phyloP scores from a whole-genome alignment of 768 basidiomycete species.

The Mycena albidolilacea region DNA sequence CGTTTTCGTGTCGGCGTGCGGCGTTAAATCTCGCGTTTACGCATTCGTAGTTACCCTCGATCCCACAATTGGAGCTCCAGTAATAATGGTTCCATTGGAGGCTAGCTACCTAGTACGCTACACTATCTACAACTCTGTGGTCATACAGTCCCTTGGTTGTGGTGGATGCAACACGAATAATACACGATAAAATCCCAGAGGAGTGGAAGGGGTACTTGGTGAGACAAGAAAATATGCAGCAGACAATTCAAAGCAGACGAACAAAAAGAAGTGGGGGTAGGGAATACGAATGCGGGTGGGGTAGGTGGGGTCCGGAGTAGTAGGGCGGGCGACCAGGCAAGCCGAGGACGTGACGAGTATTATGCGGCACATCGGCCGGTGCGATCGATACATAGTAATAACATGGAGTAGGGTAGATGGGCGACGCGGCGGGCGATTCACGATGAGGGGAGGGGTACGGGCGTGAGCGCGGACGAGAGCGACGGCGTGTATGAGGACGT shows the following conservation, averaged over 20 bases:
- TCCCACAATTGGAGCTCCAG: too few relatives aligned
- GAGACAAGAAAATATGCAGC: background rate
- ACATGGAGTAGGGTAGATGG: conserved; percentile 26
- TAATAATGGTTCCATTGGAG: conserved; percentile 11
- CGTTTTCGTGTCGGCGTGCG: too few relatives aligned
- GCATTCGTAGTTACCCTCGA: too few relatives aligned
- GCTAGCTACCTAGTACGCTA: conserved; percentile 17
- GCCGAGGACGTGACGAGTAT: conserved; percentile 1
- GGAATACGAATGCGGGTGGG: conserved; percentile 14
- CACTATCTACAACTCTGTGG: conserved; percentile 30
- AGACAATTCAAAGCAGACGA: background rate
- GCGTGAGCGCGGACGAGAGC: conserved; percentile 60
- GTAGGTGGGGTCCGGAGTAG: background rate
- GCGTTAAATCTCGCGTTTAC: too few relatives aligned
- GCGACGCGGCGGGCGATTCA: background rate
- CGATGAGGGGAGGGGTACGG: conserved; percentile 40
- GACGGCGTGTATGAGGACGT: conserved; percentile 46
- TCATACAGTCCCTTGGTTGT: conserved; percentile 33
- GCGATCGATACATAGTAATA: conserved; percentile 35
- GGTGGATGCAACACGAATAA: conserved; percentile 19
- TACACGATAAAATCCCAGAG: conserved; percentile 9
- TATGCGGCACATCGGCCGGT: conserved; percentile 26
- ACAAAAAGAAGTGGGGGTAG: background rate
- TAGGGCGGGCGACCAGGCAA: background rate
- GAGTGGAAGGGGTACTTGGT: background rate